These are phyloP conservation scores for Porphyrellus cyaneotinctus DNA, from an alignment of 768 basidiomycete genomes.

Conservation along the genomic window DNA sequence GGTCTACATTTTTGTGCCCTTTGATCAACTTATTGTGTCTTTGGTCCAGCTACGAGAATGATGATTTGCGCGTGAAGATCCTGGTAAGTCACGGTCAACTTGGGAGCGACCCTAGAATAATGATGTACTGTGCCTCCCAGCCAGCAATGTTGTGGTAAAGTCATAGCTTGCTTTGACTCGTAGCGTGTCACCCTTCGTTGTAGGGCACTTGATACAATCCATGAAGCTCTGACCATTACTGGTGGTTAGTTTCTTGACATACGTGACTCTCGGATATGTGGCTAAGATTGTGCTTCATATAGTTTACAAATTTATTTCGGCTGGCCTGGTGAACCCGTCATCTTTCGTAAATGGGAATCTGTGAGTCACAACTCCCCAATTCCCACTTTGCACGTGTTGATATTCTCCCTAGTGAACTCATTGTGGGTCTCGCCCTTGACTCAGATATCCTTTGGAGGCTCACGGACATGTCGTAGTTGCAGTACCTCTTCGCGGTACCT, in stretches of 20 bases:
- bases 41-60: neutral
- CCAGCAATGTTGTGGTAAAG: too few relatives aligned
- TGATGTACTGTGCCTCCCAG: neutral
- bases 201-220: constrained; percentile 1
- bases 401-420: neutral
- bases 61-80: neutral
- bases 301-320: constrained; percentile 9
- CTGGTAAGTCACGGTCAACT: constrained; percentile 9
- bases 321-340: neutral
- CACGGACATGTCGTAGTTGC: constrained; percentile 3
- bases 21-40: neutral
- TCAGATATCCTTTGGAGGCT: neutral
- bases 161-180: too few relatives aligned
- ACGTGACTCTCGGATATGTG: neutral
- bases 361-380: neutral
- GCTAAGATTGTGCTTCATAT: too few relatives aligned
- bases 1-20: neutral
- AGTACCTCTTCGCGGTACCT: constrained; percentile 2
- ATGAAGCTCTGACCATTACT: constrained; percentile 3
- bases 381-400: neutral
- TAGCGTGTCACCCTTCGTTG: too few relatives aligned
- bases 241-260: constrained; percentile 15
- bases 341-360: neutral
- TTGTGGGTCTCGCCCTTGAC: neutral
- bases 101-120: too few relatives aligned